Conservation (phyloP, 768 basidiomycete genomes). For the Phanerochaete carnosa region DNA sequence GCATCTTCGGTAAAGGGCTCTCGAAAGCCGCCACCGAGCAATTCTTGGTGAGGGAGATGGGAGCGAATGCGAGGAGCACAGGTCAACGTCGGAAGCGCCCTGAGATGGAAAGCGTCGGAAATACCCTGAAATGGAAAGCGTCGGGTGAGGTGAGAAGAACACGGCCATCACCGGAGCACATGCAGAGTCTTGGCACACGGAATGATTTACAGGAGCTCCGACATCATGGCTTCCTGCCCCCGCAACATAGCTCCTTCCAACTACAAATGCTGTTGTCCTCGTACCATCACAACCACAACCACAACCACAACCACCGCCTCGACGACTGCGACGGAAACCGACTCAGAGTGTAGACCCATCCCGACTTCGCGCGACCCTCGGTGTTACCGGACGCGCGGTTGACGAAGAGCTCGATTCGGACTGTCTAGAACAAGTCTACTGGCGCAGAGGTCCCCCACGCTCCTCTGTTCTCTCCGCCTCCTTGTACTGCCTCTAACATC, state of each 20-base stretch:
- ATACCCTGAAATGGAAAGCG: not conserved
- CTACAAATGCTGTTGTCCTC: not conserved
- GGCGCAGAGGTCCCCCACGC: not conserved
- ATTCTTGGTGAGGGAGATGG: not conserved
- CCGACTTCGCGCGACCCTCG: not conserved
- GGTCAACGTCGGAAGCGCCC: not conserved
- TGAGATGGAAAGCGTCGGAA: too few relatives aligned
- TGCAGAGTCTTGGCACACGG: not conserved
- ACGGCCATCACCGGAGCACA: not conserved
- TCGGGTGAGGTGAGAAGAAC: not conserved
- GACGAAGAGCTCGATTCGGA: not conserved
- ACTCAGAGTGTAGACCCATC: not conserved
- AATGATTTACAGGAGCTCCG: not conserved
- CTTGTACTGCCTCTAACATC: not conserved
- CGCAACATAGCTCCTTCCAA: not conserved
- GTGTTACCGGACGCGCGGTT: not conserved
- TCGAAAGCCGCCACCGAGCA: not conserved
- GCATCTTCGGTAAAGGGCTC: not conserved
- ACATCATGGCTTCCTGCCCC: not conserved
- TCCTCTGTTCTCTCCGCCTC: conserved; percentile 1
- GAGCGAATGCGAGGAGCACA: not conserved
- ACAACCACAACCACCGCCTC: not conserved
- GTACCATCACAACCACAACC: not conserved
- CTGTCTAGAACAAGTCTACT: not conserved
- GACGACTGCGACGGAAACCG: not conserved